Evolutionary conservation across 805 yeast genomes (phyloP).

Genomic region (Saccharomycopsis sp.): DNA sequence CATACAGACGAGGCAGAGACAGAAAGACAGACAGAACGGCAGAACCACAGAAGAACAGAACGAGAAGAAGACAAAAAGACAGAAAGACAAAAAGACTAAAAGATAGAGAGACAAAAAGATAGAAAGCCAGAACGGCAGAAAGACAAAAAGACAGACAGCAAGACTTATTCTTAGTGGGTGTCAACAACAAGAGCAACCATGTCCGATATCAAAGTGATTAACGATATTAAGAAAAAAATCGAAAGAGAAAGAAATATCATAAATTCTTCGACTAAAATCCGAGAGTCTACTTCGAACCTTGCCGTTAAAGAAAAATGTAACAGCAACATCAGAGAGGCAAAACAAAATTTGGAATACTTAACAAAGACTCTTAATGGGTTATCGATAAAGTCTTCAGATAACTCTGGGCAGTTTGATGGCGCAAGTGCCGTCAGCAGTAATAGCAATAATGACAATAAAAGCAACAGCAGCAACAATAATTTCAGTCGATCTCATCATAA

Average conservation of each 20-base stretch:
- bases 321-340: constrained; percentile 84
- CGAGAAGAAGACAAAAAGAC: too few relatives aligned
- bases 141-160: too few relatives aligned
- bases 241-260: constrained; percentile 84
- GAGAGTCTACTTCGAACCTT: constrained; percentile 70
- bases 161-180: too few relatives aligned
- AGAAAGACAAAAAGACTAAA: too few relatives aligned
- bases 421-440: background rate
- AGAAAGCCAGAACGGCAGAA: too few relatives aligned
- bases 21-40: too few relatives aligned
- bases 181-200: too few relatives aligned
- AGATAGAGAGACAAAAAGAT: too few relatives aligned
- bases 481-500: constrained; percentile 5
- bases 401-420: constrained; percentile 1
- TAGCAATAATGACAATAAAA: background rate
- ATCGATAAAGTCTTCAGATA: constrained; percentile 11
- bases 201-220: constrained; percentile 35
- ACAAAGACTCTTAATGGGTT: constrained; percentile 68
- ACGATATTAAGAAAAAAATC: constrained; percentile 77
- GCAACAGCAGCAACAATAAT: background rate
- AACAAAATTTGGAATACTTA: constrained; percentile 82
- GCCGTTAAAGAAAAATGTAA: constrained; percentile 87
- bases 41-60: too few relatives aligned
- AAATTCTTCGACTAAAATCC: constrained; percentile 76
- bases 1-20: too few relatives aligned